Percentiles rank a stretch among this genome's conserved stretches.
Conservation (phyloP, 352 stramenopile genomes). For the Phytophthora constricta region DNA sequence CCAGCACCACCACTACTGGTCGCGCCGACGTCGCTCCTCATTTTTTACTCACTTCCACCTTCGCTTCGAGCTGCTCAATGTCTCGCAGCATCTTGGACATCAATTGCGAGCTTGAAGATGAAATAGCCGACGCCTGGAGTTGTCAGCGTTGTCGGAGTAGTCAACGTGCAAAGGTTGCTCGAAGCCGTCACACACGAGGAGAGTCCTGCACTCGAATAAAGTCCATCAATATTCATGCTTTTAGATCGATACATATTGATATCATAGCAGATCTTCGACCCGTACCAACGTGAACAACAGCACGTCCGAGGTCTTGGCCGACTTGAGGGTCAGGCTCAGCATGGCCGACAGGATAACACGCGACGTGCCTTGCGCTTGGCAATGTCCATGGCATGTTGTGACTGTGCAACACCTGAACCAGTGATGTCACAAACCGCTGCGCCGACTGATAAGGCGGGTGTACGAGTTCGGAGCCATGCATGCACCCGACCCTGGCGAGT, state of each 20-base stretch:
- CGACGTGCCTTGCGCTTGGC: slow-evolving; percentile 52
- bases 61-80: slow-evolving; percentile 31
- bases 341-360: slow-evolving; percentile 63
- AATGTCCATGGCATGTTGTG: slow-evolving; percentile 74
- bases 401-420: no score
- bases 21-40: slow-evolving; percentile 21
- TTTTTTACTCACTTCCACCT: neutral
- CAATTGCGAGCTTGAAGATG: slow-evolving; percentile 18
- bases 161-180: slow-evolving; percentile 53
- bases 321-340: slow-evolving; percentile 33
- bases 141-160: slow-evolving; percentile 42
- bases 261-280: no score
- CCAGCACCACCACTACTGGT: slow-evolving; percentile 61
- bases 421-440: no score
- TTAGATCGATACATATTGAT: no score
- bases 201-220: slow-evolving; percentile 33
- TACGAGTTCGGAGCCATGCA: no score
- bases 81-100: slow-evolving; percentile 36
- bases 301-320: slow-evolving; percentile 39
- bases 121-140: slow-evolving; percentile 23
- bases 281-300: slow-evolving; percentile 48
- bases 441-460: no score
- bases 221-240: no score
- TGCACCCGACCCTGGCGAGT: no score
- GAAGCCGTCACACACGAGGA: slow-evolving; percentile 19